Evolutionary conservation across 106 monocot genomes (phyloP), one percentile per base, ranked within the genome.

Genomic region (Acanthochlamys bracteata): DNA sequence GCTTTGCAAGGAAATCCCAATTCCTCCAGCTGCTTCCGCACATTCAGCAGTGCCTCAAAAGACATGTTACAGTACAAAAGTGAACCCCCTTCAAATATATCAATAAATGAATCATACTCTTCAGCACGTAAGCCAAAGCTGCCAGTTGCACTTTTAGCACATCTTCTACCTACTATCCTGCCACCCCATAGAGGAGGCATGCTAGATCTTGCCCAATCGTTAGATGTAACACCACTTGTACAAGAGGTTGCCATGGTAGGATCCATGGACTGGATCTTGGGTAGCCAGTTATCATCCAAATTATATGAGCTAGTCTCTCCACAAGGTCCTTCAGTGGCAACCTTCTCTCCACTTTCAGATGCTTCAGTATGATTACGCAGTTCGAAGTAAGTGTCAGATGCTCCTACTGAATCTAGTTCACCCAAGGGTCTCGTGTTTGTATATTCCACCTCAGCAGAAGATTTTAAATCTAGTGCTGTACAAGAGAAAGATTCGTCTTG

Each of bases 1-100:
- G 98, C 88, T 89, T 92, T 98, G 71, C 98, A 98, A 57, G 98
- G 98, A 79, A 92, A 98, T 39, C 92, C 98, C 51, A 91, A 75
- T 63, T 92, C 98, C 73, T 98, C 98, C 19, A 98, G 92, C 41
- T 89, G 91, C 52, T 86, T 98, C 60, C 98, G 66, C 40, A 83
- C 92, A 77, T 78, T 80, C 59, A 98, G 65, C n/a, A 98, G 67
- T 47, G 88, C 85, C 66, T 92, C 98, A 70, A 98, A 98, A 7
- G 92, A 86, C 88, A 98, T 98, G 71, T 89, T 92, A 70, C 82
- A 91, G 55, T 98, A 98, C 25, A 98, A 69, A 75, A 98, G 83
- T 41, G 92, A 98, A 55, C 87, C 92, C 12, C 92, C 92, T 81
- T 98, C 98, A 66, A 98, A 92, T 56, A 98, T 79, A 47, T 75